Base-by-base conservation (phyloP, 257 asterid genomes). In the Agastache rugosa region DNA sequence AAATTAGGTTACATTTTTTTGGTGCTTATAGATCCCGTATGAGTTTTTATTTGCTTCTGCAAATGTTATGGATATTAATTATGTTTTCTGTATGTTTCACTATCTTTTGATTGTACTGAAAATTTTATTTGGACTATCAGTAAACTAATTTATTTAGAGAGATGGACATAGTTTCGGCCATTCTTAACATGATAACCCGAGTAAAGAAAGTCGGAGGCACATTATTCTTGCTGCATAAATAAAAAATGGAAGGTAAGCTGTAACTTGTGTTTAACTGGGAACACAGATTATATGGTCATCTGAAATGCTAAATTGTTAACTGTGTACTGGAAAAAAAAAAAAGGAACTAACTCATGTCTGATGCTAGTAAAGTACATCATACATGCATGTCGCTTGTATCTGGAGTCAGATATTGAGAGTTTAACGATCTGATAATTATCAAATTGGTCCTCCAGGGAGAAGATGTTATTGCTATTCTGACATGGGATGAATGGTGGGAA, bases 401-500 rank as follows among this genome's bases (percentile, higher is more conserved):
- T 60, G 59, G 9, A 14, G 59, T 45, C 10, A 27, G 16, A 42
- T 67, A 37, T 48, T 63, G 47, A 67, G 39, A 35, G 14, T 45
- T 34, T 23, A 34, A 75, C 29, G 22, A 51, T 35, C 67, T 59
- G 17, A 3, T 75, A 12, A 19, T 29, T 71, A 11, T 64, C 11
- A 12, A 25, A 16, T 37, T 12, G 17, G 42, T 39, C 59, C n/a
- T 4, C 58, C 19, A 89, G 97, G 98, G 97, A 68, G 87, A 91
- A 75, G 96, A 90, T 85, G 63, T 91, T 50, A 91, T 91, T 79
- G 97, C 87, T 55, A 86, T 90, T 73, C 71, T 93, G 71, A 84
- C 97, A 42, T 93, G 98, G 98, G 96, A 93, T 8, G 97, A 93
- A 39, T 91, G 98, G 97, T 91, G 98, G 98, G 84, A 87, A 15